These are phyloP conservation scores for Pseudogymnoascus sp. DNA, from an alignment of 2,329 filamentous ascomycete species.

Conservation along the genomic window DNA sequence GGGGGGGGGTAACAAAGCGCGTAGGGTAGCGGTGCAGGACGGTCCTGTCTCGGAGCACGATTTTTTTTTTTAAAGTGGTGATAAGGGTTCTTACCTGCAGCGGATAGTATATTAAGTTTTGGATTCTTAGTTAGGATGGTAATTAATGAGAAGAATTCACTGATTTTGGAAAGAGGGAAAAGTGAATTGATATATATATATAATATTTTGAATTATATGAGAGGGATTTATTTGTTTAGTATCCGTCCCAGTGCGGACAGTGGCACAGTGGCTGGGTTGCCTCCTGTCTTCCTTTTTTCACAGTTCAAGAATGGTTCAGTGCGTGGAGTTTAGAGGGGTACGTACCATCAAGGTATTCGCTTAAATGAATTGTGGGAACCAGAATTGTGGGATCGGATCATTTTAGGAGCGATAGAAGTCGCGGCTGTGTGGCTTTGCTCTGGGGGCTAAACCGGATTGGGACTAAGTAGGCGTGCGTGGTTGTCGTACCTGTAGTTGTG, in stretches of 20 bases:
- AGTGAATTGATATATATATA: too few species aligned
- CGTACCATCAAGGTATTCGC: not conserved
- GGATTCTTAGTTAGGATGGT: too few species aligned
- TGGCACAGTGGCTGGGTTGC: too few species aligned
- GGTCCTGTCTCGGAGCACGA: not conserved
- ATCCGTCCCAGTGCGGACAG: too few species aligned
- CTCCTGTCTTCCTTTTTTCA: too few species aligned
- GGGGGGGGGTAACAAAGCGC: not conserved
- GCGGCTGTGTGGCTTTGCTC: not conserved
- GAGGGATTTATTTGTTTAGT: too few species aligned
- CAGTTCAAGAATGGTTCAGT: too few species aligned
- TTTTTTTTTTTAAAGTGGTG: not conserved
- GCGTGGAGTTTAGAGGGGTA: not conserved
- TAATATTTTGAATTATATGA: too few species aligned
- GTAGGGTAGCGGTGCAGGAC: not conserved
- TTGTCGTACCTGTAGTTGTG: not conserved
- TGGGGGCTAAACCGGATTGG: not conserved
- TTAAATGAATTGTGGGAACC: not conserved
- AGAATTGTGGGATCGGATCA: too few species aligned
- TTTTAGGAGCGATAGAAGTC: not conserved
- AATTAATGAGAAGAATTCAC: too few species aligned
- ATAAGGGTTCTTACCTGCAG: not conserved
- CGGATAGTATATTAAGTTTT: too few species aligned
- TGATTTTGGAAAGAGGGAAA: too few species aligned
- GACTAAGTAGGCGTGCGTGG: not conserved